phyloP scores from a whole-genome alignment of 202 grass and related monocot genomes.

The Cymbopogon flexuosus region DNA sequence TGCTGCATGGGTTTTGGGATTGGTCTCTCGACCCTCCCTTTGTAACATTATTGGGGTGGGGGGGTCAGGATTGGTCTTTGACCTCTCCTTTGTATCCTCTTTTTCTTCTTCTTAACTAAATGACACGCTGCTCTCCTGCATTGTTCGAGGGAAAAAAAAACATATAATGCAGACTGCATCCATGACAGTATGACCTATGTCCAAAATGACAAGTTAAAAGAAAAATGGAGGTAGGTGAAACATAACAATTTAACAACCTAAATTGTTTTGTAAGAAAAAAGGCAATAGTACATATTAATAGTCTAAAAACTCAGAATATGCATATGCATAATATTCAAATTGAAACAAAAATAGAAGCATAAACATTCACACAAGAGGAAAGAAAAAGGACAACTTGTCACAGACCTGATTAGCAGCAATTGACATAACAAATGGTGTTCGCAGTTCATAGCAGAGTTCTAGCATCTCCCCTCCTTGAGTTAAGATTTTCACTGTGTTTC shows the following conservation, averaged over 20 bases:
- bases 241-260: conserved; percentile 6
- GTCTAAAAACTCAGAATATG: neutral
- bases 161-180: neutral
- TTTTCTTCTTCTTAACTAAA: no score
- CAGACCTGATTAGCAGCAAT: conserved; percentile 66
- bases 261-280: neutral
- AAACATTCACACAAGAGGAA: neutral
- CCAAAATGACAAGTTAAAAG: neutral
- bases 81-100: no score
- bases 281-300: neutral
- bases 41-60: no score
- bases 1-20: no score
- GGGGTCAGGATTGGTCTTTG: no score
- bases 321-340: neutral
- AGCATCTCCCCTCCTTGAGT: conserved; percentile 92
- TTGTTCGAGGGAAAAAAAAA: no score
- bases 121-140: no score
- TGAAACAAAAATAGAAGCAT: conserved; percentile 10
- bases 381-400: neutral
- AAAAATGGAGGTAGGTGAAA: neutral
- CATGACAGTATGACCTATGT: neutral
- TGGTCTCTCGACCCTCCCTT: no score
- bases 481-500: conserved; percentile 87
- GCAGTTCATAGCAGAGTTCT: conserved; percentile 86
- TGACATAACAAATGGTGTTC: conserved; percentile 76